phyloP scores from a whole-genome alignment of 139 green algal genomes.

The Chlamydomonas urium region DNA sequence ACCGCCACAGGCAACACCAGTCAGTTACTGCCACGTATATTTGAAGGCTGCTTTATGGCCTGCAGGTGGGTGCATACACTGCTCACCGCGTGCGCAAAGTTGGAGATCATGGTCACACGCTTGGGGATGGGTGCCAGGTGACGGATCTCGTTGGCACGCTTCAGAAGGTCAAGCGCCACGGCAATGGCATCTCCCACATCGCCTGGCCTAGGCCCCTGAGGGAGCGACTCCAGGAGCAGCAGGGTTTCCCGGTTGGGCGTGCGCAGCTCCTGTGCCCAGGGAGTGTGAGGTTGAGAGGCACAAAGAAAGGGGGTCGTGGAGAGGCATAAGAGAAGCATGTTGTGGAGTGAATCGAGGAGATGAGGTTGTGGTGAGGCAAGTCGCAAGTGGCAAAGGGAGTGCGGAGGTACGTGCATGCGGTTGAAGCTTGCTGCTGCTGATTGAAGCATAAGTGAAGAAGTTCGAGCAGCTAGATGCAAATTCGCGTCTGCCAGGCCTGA shows the following conservation, averaged over 20 bases:
- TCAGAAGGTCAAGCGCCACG: neutral
- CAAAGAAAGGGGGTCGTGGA: neutral
- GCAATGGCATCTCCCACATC: neutral
- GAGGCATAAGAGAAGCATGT: neutral
- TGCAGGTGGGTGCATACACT: too few species aligned
- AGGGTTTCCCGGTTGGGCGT: neutral
- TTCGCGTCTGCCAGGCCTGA: too few species aligned
- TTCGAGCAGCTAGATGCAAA: too few species aligned
- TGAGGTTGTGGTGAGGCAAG: neutral
- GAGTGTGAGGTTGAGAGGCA: neutral
- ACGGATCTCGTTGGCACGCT: too few species aligned
- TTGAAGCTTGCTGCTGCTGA: neutral
- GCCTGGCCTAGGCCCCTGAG: neutral
- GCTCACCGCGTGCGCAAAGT: constrained; percentile 1
- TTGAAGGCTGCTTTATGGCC: too few species aligned
- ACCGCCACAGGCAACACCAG: too few species aligned
- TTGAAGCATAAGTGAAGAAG: too few species aligned
- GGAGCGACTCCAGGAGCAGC: neutral
- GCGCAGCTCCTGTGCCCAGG: constrained; percentile 1
- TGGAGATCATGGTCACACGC: neutral
- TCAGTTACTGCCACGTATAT: too few species aligned
- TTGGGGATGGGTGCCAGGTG: too few species aligned
- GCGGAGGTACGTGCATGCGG: neutral
- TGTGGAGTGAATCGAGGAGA: neutral
- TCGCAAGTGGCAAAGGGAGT: neutral